Evolutionary conservation across 2,329 filamentous ascomycete genomes (phyloP).

Genomic region (Sarocladium strictum): DNA sequence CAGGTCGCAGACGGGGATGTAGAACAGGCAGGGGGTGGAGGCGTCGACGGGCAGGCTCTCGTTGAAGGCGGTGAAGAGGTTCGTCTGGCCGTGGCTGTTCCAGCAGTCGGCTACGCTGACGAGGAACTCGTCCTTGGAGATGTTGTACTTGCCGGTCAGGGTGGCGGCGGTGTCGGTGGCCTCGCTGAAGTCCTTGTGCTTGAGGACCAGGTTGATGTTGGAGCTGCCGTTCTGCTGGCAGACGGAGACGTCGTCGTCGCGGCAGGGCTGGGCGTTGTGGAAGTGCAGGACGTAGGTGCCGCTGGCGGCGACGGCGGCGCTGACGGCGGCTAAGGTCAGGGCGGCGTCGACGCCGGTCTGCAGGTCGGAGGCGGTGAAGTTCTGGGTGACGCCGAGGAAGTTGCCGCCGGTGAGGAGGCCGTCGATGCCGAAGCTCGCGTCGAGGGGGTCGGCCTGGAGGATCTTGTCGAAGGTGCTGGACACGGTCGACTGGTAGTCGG

Average conservation of each 20-base stretch:
- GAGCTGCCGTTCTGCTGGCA: neutral
- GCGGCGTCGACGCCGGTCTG: neutral
- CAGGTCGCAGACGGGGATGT: neutral
- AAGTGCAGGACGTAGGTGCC: neutral
- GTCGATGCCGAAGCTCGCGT: neutral
- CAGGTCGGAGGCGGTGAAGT: neutral
- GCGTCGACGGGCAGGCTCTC: neutral
- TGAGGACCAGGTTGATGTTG: neutral
- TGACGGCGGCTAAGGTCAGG: neutral
- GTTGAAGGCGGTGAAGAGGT: neutral
- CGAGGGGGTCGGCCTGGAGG: neutral
- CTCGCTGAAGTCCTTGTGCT: neutral
- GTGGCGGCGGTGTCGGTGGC: neutral
- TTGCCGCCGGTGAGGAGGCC: neutral
- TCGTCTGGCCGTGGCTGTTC: neutral
- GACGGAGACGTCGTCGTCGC: neutral
- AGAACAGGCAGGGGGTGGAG: neutral
- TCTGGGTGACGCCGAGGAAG: neutral
- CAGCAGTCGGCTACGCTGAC: neutral
- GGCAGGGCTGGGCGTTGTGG: neutral
- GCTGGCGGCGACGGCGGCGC: neutral
- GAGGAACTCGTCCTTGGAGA: neutral
- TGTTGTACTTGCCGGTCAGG: neutral
- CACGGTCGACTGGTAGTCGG: neutral
- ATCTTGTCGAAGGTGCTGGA: neutral